Evolutionary conservation across 768 basidiomycete genomes (phyloP).

Genomic region (Dentipellis sp.): DNA sequence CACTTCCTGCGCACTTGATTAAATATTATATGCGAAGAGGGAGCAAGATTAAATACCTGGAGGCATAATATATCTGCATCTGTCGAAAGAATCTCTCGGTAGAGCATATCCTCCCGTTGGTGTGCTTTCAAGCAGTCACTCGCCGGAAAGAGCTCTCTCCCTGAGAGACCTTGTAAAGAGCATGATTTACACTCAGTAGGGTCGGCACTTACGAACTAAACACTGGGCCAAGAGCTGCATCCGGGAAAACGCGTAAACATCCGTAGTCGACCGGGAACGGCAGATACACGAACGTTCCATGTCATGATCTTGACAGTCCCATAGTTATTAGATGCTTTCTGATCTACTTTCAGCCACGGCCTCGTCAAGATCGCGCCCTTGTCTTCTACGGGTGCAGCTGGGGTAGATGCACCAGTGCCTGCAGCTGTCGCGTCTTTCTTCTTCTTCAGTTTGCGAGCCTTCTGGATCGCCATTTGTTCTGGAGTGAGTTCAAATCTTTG

Average conservation of each 20-base stretch:
- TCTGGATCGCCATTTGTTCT: constrained; percentile 47
- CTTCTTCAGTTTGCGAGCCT: constrained; percentile 32
- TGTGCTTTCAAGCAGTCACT: constrained; percentile 74
- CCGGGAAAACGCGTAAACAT: no score
- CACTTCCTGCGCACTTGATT: constrained; percentile 55
- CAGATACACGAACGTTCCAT: constrained; percentile 55
- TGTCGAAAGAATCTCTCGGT: constrained; percentile 62
- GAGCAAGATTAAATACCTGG: constrained; percentile 43
- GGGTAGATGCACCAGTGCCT: constrained; percentile 6
- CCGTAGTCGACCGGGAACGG: no score
- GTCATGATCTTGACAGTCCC: constrained; percentile 49
- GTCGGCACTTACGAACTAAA: constrained; percentile 56
- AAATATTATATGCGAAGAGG: not conserved
- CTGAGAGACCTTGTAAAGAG: constrained; percentile 25
- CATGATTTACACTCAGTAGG: not conserved
- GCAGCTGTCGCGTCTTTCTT: constrained; percentile 25
- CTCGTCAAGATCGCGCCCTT: constrained; percentile 21
- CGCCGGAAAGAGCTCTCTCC: constrained; percentile 75
- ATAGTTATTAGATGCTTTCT: not conserved
- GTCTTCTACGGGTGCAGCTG: constrained; percentile 7
- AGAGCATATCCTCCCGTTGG: constrained; percentile 69
- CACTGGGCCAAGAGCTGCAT: constrained; percentile 66
- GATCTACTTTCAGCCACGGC: constrained; percentile 27
- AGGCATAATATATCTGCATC: constrained; percentile 80
- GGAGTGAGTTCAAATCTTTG: constrained; percentile 31